phyloP scores from a whole-genome alignment of 108 stramenopile genomes.

The Cyclotella atomus region DNA sequence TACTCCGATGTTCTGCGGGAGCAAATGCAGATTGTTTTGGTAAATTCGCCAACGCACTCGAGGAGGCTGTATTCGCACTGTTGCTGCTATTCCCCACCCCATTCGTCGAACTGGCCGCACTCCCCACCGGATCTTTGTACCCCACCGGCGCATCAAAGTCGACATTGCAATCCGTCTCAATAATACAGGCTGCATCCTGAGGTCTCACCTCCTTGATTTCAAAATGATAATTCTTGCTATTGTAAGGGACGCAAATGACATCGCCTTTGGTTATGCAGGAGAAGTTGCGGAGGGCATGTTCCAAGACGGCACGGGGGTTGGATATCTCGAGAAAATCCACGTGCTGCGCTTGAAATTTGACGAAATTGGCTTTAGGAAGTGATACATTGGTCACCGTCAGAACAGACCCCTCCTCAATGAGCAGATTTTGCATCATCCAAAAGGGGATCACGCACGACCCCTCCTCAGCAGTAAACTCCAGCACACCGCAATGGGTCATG shows the following conservation, averaged over 20 bases:
- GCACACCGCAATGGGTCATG: conserved; percentile 94
- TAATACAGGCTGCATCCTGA: conserved; percentile 91
- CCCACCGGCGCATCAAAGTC: conserved; percentile 96
- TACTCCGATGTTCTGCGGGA: conserved; percentile 45
- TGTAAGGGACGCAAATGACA: conserved; percentile 97
- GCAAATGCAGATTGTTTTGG: conserved; percentile 58
- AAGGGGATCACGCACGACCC: conserved; percentile 98
- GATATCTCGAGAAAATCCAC: conserved; percentile 99
- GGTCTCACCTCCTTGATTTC: conserved; percentile 94
- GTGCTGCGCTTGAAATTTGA: conserved; percentile 98
- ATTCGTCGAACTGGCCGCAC: conserved; percentile 26
- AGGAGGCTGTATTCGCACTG: too few relatives aligned
- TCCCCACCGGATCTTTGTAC: conserved; percentile 74
- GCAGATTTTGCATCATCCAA: conserved; percentile 99
- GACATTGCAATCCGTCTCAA: conserved; percentile 95
- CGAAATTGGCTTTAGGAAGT: conserved; percentile 94
- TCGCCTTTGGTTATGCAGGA: conserved; percentile 98
- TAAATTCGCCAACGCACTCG: conserved; percentile 45
- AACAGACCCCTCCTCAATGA: conserved; percentile 90
- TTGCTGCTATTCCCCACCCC: conserved; percentile 5
- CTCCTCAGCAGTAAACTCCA: conserved; percentile 99
- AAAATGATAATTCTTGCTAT: conserved; percentile 95
- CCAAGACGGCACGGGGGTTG: conserved; percentile 97
- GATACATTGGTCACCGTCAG: conserved; percentile 95
- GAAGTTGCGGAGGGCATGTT: conserved; percentile 94